Evolutionary conservation across 1,284 basidiomycete genomes (phyloP), one percentile per base, ranked within the genome.

Genomic region (Moniliophthora roreri): DNA sequence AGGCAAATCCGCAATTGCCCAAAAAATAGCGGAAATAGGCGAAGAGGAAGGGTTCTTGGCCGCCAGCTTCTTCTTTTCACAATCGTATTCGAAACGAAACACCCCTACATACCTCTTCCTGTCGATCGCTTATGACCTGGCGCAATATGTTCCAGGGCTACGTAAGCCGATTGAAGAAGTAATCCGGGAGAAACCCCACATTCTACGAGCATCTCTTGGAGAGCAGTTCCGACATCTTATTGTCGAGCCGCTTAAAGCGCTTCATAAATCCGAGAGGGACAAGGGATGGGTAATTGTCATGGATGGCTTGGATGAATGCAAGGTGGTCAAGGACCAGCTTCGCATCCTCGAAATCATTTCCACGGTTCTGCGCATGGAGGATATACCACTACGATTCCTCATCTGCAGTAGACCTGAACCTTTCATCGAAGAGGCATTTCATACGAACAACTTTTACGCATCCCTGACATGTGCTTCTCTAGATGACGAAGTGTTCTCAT

Each of bases 331-430:
- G 2, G 20, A 9, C 21, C 51, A 52, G 40, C 28, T 2, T 2
- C 44, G 36, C 10, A 24, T 52, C 24, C 36, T 52, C 24, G 11
- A 20, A 2, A 41, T 41, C 18, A 23, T 18, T 8, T 9, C 18
- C 16, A 28, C 24, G 4, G 26, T 4, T 15, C 26, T n/a, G 24
- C 21, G 18, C 23, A 41, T 24, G 16, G 24, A 26, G 13, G 20
- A 5, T 13, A 7, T 63, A 0, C 64, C 64, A 2, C 53, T 67
- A 3, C 61, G 61, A 44, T 62, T 65, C 50, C 59, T 67, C 50
- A 58, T 67, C 18, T 56, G 60, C 6, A 61, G 59, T 23, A 55
- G 63, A 6, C 64, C 64, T 4, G 63, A 65, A 45, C 58, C 62
- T 0, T 62, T 60, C 35, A 64, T 67, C 28, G 53, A 59, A 9